A percentile compares a stretch with the other conserved stretches of the same genome.
Evolutionary conservation across 179 eudicot species (phyloP).

Genomic region (Actinidia polygama): DNA sequence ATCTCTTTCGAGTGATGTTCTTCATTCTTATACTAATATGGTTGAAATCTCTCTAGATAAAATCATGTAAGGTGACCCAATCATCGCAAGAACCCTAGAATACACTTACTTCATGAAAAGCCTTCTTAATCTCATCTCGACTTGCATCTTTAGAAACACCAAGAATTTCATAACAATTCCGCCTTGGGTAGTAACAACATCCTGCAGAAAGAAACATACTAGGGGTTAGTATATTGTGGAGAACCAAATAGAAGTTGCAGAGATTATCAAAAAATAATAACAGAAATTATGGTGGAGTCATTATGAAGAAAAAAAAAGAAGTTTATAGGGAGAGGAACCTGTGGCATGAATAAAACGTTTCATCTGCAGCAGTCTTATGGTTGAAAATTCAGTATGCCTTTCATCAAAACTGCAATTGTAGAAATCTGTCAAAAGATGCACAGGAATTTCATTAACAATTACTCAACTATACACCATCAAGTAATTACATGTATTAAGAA

Average conservation of each 20-base stretch:
- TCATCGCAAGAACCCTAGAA: background rate
- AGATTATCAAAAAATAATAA: background rate
- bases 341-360: conserved; percentile 79
- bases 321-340: conserved; percentile 39
- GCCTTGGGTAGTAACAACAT: conserved; percentile 33
- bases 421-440: conserved; percentile 41
- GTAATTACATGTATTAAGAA: background rate
- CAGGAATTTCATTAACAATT: conserved; percentile 12
- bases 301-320: background rate
- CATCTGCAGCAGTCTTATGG: conserved; percentile 26
- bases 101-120: conserved; percentile 61
- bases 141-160: conserved; percentile 72
- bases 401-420: conserved; percentile 35
- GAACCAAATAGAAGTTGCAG: background rate
- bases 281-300: background rate
- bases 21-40: too few species aligned
- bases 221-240: background rate
- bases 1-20: too few species aligned
- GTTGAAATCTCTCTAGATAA: too few species aligned
- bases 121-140: conserved; percentile 81
- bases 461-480: background rate
- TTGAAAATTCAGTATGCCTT: conserved; percentile 35
- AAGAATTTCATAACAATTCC: conserved; percentile 68
- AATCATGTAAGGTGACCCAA: too few species aligned
- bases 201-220: conserved; percentile 42